These are phyloP conservation scores for Lentinus tigrinus DNA, from an alignment of 768 basidiomycete species.

Conservation along the genomic window DNA sequence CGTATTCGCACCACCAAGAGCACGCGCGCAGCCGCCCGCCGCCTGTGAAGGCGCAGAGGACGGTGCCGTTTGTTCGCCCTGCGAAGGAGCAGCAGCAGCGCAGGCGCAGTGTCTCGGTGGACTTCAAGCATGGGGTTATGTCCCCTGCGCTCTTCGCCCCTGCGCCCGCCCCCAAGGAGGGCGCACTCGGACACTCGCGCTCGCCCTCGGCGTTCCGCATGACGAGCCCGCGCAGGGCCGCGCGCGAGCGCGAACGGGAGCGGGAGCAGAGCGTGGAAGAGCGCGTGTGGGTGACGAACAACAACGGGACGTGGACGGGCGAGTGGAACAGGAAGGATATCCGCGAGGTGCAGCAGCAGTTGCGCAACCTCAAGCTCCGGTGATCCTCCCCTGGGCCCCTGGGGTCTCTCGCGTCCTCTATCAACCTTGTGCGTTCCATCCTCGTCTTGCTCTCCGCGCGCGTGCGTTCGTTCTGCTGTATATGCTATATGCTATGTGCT, in stretches of 20 bases:
- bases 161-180: background rate
- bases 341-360: conserved; percentile 37
- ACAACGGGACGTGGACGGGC: conserved; percentile 33
- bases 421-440: too few species aligned
- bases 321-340: conserved; percentile 43
- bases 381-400: background rate
- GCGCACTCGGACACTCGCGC: background rate
- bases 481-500: background rate
- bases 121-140: conserved; percentile 2
- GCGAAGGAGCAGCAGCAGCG: background rate
- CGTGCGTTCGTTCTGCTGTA: background rate
- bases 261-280: background rate
- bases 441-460: background rate
- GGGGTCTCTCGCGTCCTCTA: too few species aligned
- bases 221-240: background rate
- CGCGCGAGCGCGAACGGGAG: background rate
- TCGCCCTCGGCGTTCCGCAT: background rate
- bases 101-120: conserved; percentile 20
- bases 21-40: background rate
- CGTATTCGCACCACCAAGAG: background rate
- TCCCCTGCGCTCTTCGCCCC: background rate
- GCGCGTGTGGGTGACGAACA: conserved; percentile 24
- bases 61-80: background rate
- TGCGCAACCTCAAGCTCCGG: conserved; percentile 27
- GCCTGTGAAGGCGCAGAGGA: background rate